Conservation (phyloP, 306 rosid species). For the Trifolium pratense region DNA sequence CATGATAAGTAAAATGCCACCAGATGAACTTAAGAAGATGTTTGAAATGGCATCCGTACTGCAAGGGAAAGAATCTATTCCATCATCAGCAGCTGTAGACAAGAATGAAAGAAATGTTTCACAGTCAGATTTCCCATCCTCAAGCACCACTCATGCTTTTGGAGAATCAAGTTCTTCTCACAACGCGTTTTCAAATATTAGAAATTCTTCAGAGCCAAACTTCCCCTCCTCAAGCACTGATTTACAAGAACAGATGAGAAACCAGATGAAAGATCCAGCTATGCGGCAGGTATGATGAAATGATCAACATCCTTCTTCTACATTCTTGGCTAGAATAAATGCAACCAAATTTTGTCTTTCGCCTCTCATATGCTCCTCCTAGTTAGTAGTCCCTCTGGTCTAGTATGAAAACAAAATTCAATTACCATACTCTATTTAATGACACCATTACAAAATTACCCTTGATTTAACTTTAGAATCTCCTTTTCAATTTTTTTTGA, state of each 20-base stretch:
- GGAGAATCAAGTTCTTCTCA: conserved; percentile 62
- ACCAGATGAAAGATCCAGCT: conserved; percentile 96
- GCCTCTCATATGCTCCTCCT: conserved; percentile 8
- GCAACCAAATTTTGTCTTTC: conserved; percentile 4
- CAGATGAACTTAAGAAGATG: conserved; percentile 87
- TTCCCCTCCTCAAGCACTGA: conserved; percentile 72
- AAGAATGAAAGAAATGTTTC: conserved; percentile 46
- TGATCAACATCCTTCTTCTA: neutral
- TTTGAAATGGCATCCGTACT: conserved; percentile 80
- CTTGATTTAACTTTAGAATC: neutral
- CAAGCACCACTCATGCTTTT: conserved; percentile 41
- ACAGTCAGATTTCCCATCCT: conserved; percentile 50
- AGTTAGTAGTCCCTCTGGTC: neutral
- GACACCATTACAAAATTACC: neutral
- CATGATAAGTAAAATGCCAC: conserved; percentile 81
- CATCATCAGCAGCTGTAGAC: conserved; percentile 46
- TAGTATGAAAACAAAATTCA: neutral
- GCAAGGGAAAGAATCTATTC: conserved; percentile 59
- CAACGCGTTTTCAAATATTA: conserved; percentile 50
- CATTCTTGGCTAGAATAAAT: conserved; percentile 28
- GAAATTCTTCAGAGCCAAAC: conserved; percentile 60
- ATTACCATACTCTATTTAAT: neutral
- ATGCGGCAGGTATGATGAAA: conserved; percentile 72
- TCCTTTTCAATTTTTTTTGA: neutral
- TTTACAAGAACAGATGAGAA: conserved; percentile 94